Evolutionary conservation across 2,329 filamentous ascomycete genomes (phyloP), one percentile per base, ranked within the genome.

Genomic region (Fusarium aywerte): DNA sequence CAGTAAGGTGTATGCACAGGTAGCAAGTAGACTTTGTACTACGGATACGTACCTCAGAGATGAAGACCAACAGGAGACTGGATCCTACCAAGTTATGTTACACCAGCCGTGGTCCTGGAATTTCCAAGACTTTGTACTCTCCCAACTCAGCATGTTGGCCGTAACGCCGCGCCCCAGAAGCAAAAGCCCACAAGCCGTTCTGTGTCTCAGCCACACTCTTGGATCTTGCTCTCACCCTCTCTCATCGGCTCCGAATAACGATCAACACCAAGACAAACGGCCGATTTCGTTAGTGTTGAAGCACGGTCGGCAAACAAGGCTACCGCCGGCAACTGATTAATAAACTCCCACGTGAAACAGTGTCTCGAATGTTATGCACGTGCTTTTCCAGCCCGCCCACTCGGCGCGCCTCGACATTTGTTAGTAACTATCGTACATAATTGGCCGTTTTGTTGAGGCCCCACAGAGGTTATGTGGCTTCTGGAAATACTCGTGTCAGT

Each of bases 161-260:
- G 16, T n/a, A 20, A 27, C 21, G 6, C 9, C 23, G 33, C 31
- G 31, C 35, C 42, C 29, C 42, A 42, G 18, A 39, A 39, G 18
- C 36, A 39, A 27, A 40, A 11, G 23, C 12, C 18, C 23, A n/a
- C 36, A 51, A 36, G n/a, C 25, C 35, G 44, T 50, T 31, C 32
- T 18, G 11, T 48, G 45, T 48, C 32, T 27, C 45, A 18, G 21
- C 32, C 45, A 25, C 32, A 16, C 23, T 33, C 11, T 18, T 20
- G n/a, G n/a, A n/a, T n/a, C n/a, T n/a, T n/a, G n/a, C n/a, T n/a
- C n/a, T 25, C 21, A 35, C 21, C 25, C 21, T 21, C 31, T 5
- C 18, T 35, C 12, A 36, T 65, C 65, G 65, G 65, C 54, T 68
- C 65, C 65, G 65, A 67, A 40, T 43, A 32, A 18, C 23, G n/a